Evolutionary conservation across 2,329 filamentous ascomycete species (phyloP).

Genomic region (Trichoderma breve): DNA sequence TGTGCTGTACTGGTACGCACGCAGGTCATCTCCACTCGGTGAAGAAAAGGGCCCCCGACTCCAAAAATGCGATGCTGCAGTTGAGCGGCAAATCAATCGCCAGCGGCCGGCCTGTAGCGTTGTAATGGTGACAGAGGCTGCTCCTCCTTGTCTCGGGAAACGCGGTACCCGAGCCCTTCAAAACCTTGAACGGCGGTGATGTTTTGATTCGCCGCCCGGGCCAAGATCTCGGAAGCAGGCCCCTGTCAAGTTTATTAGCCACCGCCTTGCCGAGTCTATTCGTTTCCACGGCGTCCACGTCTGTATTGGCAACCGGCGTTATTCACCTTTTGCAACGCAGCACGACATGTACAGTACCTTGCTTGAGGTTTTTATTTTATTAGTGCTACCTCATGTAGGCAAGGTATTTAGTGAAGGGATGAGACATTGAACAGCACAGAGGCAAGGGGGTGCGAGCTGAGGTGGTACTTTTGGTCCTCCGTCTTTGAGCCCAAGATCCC

Average conservation of each 20-base stretch:
- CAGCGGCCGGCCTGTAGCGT: not conserved
- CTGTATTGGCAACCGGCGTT: not conserved
- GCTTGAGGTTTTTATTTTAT: not conserved
- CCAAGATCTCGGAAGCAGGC: slow-evolving; percentile 13
- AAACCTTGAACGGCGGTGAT: slow-evolving; percentile 6
- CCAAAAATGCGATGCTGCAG: not conserved
- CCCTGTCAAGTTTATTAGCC: slow-evolving; percentile 12
- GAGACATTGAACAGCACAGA: not conserved
- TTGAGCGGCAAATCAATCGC: not conserved
- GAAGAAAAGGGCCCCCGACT: not conserved
- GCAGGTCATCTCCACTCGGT: not conserved
- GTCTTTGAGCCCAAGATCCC: not conserved
- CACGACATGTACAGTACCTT: not conserved
- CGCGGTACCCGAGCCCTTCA: slow-evolving; percentile 14
- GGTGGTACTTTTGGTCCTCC: not conserved
- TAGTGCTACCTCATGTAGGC: not conserved
- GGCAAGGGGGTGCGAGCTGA: not conserved
- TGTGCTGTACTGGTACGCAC: not conserved
- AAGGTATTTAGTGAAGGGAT: not conserved
- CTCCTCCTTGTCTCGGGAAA: slow-evolving; percentile 15
- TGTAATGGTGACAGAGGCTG: not conserved
- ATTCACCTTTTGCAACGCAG: not conserved
- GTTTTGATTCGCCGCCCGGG: slow-evolving; percentile 16
- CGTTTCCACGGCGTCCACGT: slow-evolving; percentile 14
- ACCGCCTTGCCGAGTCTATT: slow-evolving; percentile 12